These are phyloP conservation scores for Aquilaria malaccensis DNA, from an alignment of 345 rosid species.

Conservation along the genomic window DNA sequence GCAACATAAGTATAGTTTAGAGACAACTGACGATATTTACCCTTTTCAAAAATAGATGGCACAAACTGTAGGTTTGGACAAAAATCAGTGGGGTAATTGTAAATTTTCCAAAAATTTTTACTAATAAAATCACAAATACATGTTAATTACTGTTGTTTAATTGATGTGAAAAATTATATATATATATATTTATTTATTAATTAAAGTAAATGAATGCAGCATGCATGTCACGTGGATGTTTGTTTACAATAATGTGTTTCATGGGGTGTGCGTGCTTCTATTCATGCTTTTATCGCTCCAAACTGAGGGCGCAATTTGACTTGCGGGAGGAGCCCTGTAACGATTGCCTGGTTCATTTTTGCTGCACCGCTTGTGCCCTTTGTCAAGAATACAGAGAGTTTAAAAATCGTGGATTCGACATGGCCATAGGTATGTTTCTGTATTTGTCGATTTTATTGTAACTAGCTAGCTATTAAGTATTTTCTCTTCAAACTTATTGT, in stretches of 20 bases:
- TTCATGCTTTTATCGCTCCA: conserved; percentile 40
- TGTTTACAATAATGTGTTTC: conserved; percentile 24
- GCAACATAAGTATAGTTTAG: no score
- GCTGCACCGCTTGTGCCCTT: conserved; percentile 39
- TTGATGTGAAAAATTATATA: no score
- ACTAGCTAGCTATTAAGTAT: no score
- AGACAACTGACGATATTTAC: no score
- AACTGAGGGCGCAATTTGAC: conserved; percentile 35
- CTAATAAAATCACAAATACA: not conserved
- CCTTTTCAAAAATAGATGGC: no score
- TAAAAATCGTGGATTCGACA: conserved; percentile 45
- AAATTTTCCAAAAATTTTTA: not conserved
- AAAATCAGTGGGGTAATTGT: not conserved
- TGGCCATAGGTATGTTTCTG: conserved; percentile 32
- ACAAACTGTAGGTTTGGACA: no score
- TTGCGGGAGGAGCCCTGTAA: conserved; percentile 43
- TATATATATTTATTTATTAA: not conserved
- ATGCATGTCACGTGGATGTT: conserved; percentile 27
- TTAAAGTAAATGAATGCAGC: conserved; percentile 17
- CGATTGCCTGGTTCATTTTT: conserved; percentile 47
- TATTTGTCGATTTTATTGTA: not conserved
- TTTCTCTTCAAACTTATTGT: no score
- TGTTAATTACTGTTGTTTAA: not conserved
- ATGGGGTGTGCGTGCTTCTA: conserved; percentile 24
- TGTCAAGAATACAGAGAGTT: conserved; percentile 62